Evolutionary conservation across 768 basidiomycete genomes (phyloP), one percentile per base, ranked within the genome.

Genomic region (Chalciporus piperatus): DNA sequence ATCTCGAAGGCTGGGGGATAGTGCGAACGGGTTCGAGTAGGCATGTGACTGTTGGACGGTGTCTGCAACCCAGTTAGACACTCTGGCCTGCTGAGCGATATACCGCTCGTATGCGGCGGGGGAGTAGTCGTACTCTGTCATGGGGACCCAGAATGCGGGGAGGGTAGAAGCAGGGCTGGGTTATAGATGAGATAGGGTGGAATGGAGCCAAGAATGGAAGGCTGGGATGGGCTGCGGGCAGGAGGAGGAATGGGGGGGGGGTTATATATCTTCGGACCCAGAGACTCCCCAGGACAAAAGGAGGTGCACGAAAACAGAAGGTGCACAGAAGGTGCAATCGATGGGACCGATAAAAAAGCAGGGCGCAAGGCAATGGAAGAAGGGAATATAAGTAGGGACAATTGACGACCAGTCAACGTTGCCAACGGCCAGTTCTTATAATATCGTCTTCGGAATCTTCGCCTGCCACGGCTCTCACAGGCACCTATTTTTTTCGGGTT

Each of bases 51-150:
- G 66, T 12, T 51, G 50, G 40, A 48, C 14, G 14, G 79, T 82
- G 19, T 77, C 60, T 57, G 71, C 53, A 14, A 81, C 76, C 82
- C 81, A 83, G 55, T 73, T 69, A 0, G 74, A 70, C 14, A 82
- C 77, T 52, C 77, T 72, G 51, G 68, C 25, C 62, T 78, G 79
- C n/a, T 75, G 79, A 23, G 68, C 71, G 47, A 76, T 27, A 59
- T 76, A 70, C 10, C 70, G 74, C 47, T 80, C 72, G 58, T 74
- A 69, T 25, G 79, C 80, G 59, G 77, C 79, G 17, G 79, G 79
- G 47, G 80, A 81, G 64, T 72, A 82, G 68, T 82, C 81, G 75
- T 82, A 82, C 64, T 82, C 80, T 25, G 80, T 81, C 80, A 82
- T 82, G 55, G 35, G 47, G 17, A 17, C 28, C 16, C 25, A 54